A percentile compares a stretch with the other conserved stretches of the same genome.
Conservation (phyloP, 345 rosid species). For the Melastoma malabathricum region DNA sequence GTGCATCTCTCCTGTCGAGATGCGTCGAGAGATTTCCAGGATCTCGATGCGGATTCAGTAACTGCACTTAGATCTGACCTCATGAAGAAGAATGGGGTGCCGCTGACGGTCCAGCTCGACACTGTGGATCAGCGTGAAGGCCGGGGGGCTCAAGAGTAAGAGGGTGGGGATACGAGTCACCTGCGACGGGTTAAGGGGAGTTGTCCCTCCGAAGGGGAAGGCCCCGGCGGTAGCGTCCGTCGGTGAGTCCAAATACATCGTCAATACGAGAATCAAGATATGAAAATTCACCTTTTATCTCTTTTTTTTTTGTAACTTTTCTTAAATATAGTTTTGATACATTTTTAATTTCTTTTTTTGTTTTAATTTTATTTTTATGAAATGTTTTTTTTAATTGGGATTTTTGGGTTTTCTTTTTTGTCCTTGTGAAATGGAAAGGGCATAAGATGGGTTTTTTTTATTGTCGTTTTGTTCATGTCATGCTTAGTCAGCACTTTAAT, state of each 20-base stretch:
- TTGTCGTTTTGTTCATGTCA: too few relatives aligned
- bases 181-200: conserved; percentile 61
- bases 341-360: background rate
- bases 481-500: too few relatives aligned
- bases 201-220: conserved; percentile 54
- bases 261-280: conserved; percentile 43
- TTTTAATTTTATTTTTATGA: conserved; percentile 1
- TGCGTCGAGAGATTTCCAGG: too few relatives aligned
- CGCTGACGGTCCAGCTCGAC: conserved; percentile 48
- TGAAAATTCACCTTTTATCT: conserved; percentile 72
- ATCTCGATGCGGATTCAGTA: too few relatives aligned
- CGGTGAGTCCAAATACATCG: conserved; percentile 47
- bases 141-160: conserved; percentile 51
- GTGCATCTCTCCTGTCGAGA: too few relatives aligned
- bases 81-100: too few relatives aligned
- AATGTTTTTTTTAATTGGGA: too few relatives aligned
- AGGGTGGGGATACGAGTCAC: conserved; percentile 63
- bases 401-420: too few relatives aligned
- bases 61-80: too few relatives aligned
- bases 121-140: conserved; percentile 51
- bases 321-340: background rate
- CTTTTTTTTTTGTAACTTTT: background rate
- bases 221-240: conserved; percentile 42
- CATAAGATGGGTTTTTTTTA: too few relatives aligned
- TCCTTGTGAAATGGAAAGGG: too few relatives aligned